Conservation (phyloP, 2,329 filamentous ascomycete species). For the Biscogniauxia sp. region DNA sequence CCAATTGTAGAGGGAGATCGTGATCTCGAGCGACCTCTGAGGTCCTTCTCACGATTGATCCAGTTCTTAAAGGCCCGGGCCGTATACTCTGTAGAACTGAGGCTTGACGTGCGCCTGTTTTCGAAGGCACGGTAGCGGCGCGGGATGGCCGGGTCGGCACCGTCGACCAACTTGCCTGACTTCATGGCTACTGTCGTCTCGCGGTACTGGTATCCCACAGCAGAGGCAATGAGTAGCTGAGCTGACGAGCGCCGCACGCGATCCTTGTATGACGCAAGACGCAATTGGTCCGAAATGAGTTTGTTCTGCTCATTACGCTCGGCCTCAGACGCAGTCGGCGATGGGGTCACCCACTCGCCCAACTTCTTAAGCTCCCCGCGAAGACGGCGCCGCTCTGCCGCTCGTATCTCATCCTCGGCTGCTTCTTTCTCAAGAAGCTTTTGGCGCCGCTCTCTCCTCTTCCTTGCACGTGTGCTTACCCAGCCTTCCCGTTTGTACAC, state of each 20-base stretch:
- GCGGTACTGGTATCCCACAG: constrained; percentile 19
- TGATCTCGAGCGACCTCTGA: constrained; percentile 4
- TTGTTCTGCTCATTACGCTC: constrained; percentile 2
- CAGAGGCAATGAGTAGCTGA: constrained; percentile 23
- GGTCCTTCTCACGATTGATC: constrained; percentile 5
- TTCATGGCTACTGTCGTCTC: constrained; percentile 12
- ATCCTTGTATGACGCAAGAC: constrained; percentile 9
- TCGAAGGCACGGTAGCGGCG: constrained; percentile 11
- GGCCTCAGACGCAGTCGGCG: constrained; percentile 9
- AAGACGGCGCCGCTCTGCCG: background rate
- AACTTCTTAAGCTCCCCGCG: background rate
- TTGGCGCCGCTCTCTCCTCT: constrained; percentile 2
- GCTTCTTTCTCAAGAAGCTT: background rate
- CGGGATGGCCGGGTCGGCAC: constrained; percentile 5
- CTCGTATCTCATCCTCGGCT: background rate
- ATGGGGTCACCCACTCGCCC: constrained; percentile 1
- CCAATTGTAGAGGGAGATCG: background rate
- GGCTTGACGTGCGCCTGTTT: constrained; percentile 7
- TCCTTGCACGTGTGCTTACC: constrained; percentile 6
- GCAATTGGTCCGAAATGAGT: background rate
- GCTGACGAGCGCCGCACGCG: constrained; percentile 16
- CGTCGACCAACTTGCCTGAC: constrained; percentile 6
- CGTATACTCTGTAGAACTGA: constrained; percentile 14
- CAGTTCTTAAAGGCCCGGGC: constrained; percentile 17
- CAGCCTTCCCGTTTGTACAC: constrained; percentile 1